Percentiles rank a stretch among this genome's conserved stretches.
phyloP scores from a whole-genome alignment of 2,329 filamentous ascomycete genomes.

The Fusarium tupiense region DNA sequence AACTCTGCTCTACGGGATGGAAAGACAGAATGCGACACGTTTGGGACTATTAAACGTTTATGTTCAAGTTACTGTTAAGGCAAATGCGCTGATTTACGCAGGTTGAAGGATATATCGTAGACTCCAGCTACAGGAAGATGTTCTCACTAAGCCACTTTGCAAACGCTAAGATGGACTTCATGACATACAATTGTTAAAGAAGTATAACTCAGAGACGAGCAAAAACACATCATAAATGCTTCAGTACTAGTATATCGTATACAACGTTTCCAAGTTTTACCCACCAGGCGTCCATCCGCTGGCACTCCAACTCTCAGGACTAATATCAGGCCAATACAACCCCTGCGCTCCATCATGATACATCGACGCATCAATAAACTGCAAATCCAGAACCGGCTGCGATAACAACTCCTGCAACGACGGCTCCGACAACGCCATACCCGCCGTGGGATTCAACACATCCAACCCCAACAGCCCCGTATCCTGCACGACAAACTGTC shows the following conservation, averaged over 20 bases:
- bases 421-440: constrained; percentile 49
- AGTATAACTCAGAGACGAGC: rapidly evolving
- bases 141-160: too few relatives aligned
- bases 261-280: rapidly evolving
- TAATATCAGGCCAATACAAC: constrained; percentile 42
- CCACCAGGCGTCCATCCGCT: constrained; percentile 27
- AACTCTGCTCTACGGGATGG: neutral
- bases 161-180: rapidly evolving
- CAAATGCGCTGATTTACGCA: rapidly evolving
- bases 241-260: rapidly evolving
- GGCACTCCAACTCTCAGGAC: constrained; percentile 38
- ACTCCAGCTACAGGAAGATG: rapidly evolving
- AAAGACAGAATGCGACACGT: rapidly evolving
- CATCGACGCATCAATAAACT: constrained; percentile 48
- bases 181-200: rapidly evolving
- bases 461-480: constrained; percentile 27
- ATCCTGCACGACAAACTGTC: constrained; percentile 18
- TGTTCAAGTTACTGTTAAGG: rapidly evolving
- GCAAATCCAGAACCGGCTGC: constrained; percentile 47
- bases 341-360: constrained; percentile 40
- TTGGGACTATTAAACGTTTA: rapidly evolving
- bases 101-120: rapidly evolving
- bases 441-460: constrained; percentile 43
- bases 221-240: rapidly evolving
- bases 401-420: constrained; percentile 49